A percentile compares a stretch with the other conserved stretches of the same genome.
These are phyloP conservation scores for Groenewaldozyma salmanticensis DNA, from an alignment of 805 yeast species.

Conservation along the genomic window DNA sequence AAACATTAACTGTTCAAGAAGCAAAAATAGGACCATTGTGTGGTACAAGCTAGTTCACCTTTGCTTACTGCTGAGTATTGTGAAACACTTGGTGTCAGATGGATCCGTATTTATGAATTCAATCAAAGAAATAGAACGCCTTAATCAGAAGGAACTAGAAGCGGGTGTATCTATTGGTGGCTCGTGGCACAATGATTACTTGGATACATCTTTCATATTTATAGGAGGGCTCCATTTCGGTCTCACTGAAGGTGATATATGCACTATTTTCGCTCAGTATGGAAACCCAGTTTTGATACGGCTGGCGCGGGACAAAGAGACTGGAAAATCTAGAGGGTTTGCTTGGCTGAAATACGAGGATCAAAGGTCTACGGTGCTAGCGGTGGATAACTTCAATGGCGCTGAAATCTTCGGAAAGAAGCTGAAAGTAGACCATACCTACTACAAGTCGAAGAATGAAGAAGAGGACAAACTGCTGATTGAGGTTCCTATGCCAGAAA, in stretches of 20 bases:
- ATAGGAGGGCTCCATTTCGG: conserved; percentile 64
- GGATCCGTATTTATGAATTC: background rate
- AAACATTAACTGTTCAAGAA: too few species aligned
- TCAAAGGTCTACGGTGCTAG: conserved; percentile 68
- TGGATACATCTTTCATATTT: conserved; percentile 64
- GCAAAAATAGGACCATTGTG: too few species aligned
- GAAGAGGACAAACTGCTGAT: conserved; percentile 13
- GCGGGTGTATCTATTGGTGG: conserved; percentile 46
- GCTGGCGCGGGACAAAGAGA: conserved; percentile 52
- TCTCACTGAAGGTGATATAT: conserved; percentile 64
- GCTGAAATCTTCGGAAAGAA: conserved; percentile 39
- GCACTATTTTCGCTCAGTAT: conserved; percentile 76
- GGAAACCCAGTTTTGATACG: conserved; percentile 77
- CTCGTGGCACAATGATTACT: conserved; percentile 86
- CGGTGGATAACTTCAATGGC: conserved; percentile 85
- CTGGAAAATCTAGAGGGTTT: conserved; percentile 63
- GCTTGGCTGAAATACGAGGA: conserved; percentile 79
- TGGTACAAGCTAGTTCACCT: too few species aligned
- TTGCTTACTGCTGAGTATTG: too few species aligned
- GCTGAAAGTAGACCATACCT: conserved; percentile 63
- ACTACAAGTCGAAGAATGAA: conserved; percentile 43
- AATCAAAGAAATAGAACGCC: conserved; percentile 37
- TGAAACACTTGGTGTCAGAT: too few species aligned
- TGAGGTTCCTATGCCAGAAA: conserved; percentile 1
- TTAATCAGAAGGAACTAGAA: conserved; percentile 62